Evolutionary conservation across 2,329 filamentous ascomycete species (phyloP), one percentile per base, ranked within the genome.

Genomic region (Phoma sp.): DNA sequence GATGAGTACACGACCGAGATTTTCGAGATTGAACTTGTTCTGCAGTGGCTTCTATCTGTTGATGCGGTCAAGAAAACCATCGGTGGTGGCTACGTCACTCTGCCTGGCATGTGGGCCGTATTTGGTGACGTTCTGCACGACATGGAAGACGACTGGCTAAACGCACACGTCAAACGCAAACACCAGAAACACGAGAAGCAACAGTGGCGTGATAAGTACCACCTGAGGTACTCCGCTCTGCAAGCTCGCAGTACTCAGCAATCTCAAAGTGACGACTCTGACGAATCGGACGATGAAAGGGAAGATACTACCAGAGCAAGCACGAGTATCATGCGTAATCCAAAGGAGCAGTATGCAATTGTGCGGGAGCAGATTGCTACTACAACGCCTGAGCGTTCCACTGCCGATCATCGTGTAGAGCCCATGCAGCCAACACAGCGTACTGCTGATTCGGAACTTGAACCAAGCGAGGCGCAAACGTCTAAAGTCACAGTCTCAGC

Each of bases 21-120:
- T 1, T 74, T 74, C 37, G 72, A 74, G 37, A 59, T 74, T 6
- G 58, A 74, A 50, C 61, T 72, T 15, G 66, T 72, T 1, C 51
- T 74, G 3, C 48, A 56, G 4, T 74, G 71, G 71, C 69, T 74
- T 10, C 51, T 65, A 17, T 52, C 57, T 11, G 49, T 70, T 25
- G 57, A 59, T 7, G 72, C 67, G 10, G 60, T 66, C 29, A 60
- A 56, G 5, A 63, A 61, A 20, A 60, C 54, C 14, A 21, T 56
- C 17, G 56, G 59, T 12, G 63, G 56, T 17, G 65, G 67, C 7
- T 71, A 68, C 33, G 42, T 62, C 17, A 61, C 62, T n/a, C 39
- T 56, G 21, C 54, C 59, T 12, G 55, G 56, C 14, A 66, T 67
- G 37, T 74, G 71, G 71, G 70, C 67, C n/a, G 64, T 54, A 1